Evolutionary conservation across 1,284 basidiomycete genomes (phyloP).

Genomic region (Moniliella sp.): DNA sequence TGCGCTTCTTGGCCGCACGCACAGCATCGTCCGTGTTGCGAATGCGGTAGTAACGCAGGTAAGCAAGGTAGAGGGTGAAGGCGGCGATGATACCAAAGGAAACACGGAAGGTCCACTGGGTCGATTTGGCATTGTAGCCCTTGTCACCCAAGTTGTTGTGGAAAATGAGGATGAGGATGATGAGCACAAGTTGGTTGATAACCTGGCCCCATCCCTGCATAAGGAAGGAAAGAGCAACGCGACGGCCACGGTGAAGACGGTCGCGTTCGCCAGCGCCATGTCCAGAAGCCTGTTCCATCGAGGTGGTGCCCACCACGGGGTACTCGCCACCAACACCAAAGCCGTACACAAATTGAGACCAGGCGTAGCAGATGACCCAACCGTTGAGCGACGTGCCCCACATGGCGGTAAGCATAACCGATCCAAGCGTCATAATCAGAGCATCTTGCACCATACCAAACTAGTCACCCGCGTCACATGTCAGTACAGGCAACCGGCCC

Average conservation of each 20-base stretch:
- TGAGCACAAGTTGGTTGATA: slow-evolving; percentile 40
- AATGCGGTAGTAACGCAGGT: slow-evolving; percentile 39
- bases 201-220: slow-evolving; percentile 42
- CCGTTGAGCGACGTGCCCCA: slow-evolving; percentile 38
- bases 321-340: slow-evolving; percentile 39
- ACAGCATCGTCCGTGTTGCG: slow-evolving; percentile 35
- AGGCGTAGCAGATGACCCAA: slow-evolving; percentile 42
- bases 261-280: slow-evolving; percentile 37
- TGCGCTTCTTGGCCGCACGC: slow-evolving; percentile 36
- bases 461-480: no score
- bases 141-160: slow-evolving; percentile 32
- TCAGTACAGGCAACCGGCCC: no score
- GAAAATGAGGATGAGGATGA: slow-evolving; percentile 40
- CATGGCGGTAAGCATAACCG: no score
- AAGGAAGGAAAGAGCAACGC: slow-evolving; percentile 40
- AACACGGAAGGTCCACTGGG: slow-evolving; percentile 41
- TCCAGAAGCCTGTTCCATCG: slow-evolving; percentile 40
- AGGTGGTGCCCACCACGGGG: slow-evolving; percentile 41
- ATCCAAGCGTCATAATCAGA: no score
- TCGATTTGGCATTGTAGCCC: slow-evolving; percentile 36
- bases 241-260: slow-evolving; percentile 41
- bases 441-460: no score
- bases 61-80: slow-evolving; percentile 40
- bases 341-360: slow-evolving; percentile 39
- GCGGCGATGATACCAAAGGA: slow-evolving; percentile 40